A percentile compares a stretch with the other conserved stretches of the same genome.
Conservation (phyloP, 176 grass and related monocot genomes). For the Phoenix dactylifera region DNA sequence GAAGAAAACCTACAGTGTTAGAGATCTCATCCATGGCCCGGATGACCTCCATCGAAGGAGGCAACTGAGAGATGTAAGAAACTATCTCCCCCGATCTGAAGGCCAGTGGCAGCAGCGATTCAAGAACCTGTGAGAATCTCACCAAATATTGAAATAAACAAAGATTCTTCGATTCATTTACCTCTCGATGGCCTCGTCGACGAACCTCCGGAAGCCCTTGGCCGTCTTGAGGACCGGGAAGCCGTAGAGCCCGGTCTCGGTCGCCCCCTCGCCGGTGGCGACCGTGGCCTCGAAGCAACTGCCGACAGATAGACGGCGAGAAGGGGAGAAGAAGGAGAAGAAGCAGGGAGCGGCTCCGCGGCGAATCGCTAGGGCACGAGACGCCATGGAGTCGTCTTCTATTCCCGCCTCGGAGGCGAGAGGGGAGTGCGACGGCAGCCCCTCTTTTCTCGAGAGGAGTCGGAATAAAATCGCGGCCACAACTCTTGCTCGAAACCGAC, state of each 20-base stretch:
- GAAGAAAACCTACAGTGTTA: slow-evolving; percentile 37
- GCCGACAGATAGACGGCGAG: not conserved
- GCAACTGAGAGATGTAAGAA: slow-evolving; percentile 40
- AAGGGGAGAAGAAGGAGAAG: not conserved
- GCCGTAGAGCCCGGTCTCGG: slow-evolving; percentile 53
- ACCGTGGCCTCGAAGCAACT: not conserved
- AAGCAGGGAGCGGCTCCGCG: not conserved
- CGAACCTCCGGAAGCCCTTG: slow-evolving; percentile 82
- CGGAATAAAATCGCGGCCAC: too few species aligned
- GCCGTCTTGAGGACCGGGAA: slow-evolving; percentile 57
- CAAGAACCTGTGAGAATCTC: not conserved
- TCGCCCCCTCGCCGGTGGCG: slow-evolving; percentile 8
- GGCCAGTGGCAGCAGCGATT: slow-evolving; percentile 10
- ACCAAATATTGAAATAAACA: not conserved
- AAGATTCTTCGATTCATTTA: not conserved
- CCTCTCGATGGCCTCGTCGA: slow-evolving; percentile 72
- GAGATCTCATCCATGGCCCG: slow-evolving; percentile 91
- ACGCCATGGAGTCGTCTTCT: not conserved
- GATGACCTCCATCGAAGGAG: slow-evolving; percentile 54
- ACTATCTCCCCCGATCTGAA: slow-evolving; percentile 74
- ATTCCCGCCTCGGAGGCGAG: slow-evolving; percentile 14
- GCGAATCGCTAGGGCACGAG: slow-evolving; percentile 13
- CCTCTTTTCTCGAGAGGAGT: not conserved
- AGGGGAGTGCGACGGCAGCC: not conserved
- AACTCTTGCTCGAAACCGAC: too few species aligned